These are phyloP conservation scores for Plasmodium malariae DNA, from an alignment of 169 alveolate species.

Conservation along the genomic window DNA sequence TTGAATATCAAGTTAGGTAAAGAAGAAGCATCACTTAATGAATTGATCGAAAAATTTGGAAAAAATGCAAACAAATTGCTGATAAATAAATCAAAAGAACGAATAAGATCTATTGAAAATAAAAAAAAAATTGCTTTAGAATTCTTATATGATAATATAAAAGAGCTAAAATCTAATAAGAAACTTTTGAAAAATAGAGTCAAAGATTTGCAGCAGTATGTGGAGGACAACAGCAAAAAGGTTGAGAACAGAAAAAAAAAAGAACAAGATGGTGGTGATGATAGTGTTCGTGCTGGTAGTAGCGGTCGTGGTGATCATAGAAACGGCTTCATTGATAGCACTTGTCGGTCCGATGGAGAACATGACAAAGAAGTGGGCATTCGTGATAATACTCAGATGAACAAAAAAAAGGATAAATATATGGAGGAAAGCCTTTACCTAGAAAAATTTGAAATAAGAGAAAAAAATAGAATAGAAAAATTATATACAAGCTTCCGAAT, in stretches of 20 bases:
- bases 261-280: neutral
- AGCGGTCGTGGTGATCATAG: neutral
- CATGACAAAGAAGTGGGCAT: neutral
- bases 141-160: slow-evolving; percentile 55
- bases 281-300: neutral
- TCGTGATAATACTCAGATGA: neutral
- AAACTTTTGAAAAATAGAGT: neutral
- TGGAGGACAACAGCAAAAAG: neutral
- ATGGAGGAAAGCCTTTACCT: slow-evolving; percentile 13
- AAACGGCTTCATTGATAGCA: neutral
- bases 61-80: slow-evolving; percentile 49
- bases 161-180: slow-evolving; percentile 34
- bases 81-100: slow-evolving; percentile 58
- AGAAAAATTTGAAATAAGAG: slow-evolving; percentile 76
- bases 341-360: neutral
- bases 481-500: slow-evolving; percentile 43
- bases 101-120: slow-evolving; percentile 45
- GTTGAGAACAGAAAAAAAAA: neutral
- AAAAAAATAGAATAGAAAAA: slow-evolving; percentile 69
- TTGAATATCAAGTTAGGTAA: slow-evolving; percentile 40
- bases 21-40: slow-evolving; percentile 40
- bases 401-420: too few species aligned
- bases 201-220: slow-evolving; percentile 15
- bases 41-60: slow-evolving; percentile 51
- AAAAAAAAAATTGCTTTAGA: slow-evolving; percentile 18